Evolutionary conservation across 441 rosid species (phyloP), one percentile per base, ranked within the genome.

Genomic region (Lepidium campestre): DNA sequence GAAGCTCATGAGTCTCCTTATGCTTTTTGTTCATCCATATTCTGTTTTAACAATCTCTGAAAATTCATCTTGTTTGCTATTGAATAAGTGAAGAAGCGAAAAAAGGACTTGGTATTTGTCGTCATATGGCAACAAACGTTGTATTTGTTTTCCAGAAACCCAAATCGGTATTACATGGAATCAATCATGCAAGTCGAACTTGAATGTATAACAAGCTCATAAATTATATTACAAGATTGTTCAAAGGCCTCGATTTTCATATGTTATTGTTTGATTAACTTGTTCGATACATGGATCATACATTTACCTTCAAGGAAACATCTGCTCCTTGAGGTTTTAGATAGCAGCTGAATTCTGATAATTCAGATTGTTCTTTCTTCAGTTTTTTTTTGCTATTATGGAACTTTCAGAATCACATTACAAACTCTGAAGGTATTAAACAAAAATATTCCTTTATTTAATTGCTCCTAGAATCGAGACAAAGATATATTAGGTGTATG

Each of bases 1-100:
- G 65, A 68, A 78, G 67, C 66, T 64, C 67, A 31, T 64, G 58
- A 22, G 72, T 56, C 66, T 78, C 67, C 68, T 65, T 77, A 17
- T 81, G 71, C 72, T 34, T 35, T 56, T 42, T 29, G 34, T 42
- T 57, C 19, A 31, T 31, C 32, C 19, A 12, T 46, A 17, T 45
- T 23, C 39, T 41, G 59, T 40, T 52, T 44, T 59, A 27, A 7
- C 45, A 48, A 52, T 68, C 55, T 6, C 22, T 3, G 25, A 22
- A 23, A 10, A 22, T n/a, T 18, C 59, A 19, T 59, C 45, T 11
- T 29, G 63, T 62, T 75, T 50, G 25, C 52, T 50, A 3, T 45
- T 44, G 63, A 49, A 65, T 65, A 73, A 73, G 63, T 37, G 15
- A 65, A 19, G 46, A n/a, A 40, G 18, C 44, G 19, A 50, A 42